phyloP scores from a whole-genome alignment of 1,284 basidiomycete species.

The Taiwanofungus camphoratus region DNA sequence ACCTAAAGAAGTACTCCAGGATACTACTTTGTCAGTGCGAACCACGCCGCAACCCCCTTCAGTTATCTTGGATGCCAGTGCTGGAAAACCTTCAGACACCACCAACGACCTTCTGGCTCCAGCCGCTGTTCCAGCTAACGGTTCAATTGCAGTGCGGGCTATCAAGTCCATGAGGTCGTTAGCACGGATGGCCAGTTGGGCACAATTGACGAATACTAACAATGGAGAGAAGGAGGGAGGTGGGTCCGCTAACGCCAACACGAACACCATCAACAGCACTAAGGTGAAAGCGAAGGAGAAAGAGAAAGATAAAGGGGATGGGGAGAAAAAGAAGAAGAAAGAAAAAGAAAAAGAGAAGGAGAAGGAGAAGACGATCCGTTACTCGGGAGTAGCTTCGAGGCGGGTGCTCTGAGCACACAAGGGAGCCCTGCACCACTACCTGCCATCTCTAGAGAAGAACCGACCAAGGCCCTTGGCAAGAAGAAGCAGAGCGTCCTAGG shows the following conservation, averaged over 20 bases:
- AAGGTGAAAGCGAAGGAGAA: constrained; percentile 23
- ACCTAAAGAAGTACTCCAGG: constrained; percentile 14
- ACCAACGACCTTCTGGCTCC: constrained; percentile 32
- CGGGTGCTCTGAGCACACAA: constrained; percentile 45
- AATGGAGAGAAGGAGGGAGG: too few relatives aligned
- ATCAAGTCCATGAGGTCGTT: constrained; percentile 68
- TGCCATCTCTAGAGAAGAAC: constrained; percentile 15
- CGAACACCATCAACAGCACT: constrained; percentile 7
- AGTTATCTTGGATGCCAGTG: too few relatives aligned
- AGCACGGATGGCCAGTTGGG: constrained; percentile 67
- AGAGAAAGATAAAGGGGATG: constrained; percentile 25
- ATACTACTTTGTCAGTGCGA: constrained; percentile 16
- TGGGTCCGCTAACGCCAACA: too few relatives aligned
- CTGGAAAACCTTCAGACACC: too few relatives aligned
- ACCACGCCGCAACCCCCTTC: too few relatives aligned
- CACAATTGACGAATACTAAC: constrained; percentile 39
- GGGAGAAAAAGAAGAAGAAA: constrained; percentile 26
- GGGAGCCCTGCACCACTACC: constrained; percentile 17
- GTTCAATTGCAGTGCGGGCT: constrained; percentile 69
- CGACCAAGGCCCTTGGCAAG: constrained; percentile 32
- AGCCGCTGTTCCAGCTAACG: constrained; percentile 23
- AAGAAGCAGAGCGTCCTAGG: constrained; percentile 57
- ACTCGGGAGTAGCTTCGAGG: constrained; percentile 64
- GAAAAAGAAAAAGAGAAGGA: constrained; percentile 28
- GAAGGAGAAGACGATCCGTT: constrained; percentile 30